These are phyloP conservation scores for Esteya vermicola DNA, from an alignment of 2,329 filamentous ascomycete genomes.

Conservation along the genomic window DNA sequence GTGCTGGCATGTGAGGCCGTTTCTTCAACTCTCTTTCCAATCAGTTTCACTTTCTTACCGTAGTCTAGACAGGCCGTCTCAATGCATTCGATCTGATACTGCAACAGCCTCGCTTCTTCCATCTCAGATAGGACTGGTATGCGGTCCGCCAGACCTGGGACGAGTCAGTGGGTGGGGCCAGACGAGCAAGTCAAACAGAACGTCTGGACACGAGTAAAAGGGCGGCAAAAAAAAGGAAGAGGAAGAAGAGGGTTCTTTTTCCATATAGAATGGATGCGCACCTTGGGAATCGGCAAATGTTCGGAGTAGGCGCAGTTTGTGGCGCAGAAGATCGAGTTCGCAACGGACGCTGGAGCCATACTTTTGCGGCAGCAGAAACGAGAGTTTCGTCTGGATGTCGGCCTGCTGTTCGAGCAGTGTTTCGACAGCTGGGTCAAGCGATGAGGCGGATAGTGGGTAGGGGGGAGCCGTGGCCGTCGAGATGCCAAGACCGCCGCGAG, in stretches of 20 bases:
- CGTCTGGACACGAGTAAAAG: no score
- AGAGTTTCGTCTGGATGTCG: conserved; percentile 36
- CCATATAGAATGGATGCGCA: conserved; percentile 22
- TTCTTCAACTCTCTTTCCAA: neutral
- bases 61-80: conserved; percentile 35
- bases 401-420: conserved; percentile 36
- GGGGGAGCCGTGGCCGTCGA: no score
- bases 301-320: conserved; percentile 37
- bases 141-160: conserved; percentile 22
- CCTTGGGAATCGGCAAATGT: conserved; percentile 33
- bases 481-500: no score
- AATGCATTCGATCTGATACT: conserved; percentile 45
- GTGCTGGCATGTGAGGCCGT: neutral
- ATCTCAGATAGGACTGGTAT: conserved; percentile 35
- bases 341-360: conserved; percentile 31
- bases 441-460: conserved; percentile 20
- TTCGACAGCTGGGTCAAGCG: conserved; percentile 29
- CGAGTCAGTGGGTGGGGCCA: neutral
- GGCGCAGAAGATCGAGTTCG: conserved; percentile 40
- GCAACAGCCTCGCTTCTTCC: conserved; percentile 41
- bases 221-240: conserved; percentile 5
- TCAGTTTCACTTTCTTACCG: conserved; percentile 28
- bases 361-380: conserved; percentile 30
- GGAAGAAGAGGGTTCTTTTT: conserved; percentile 11
- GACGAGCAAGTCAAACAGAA: no score